Conservation (phyloP, 1,139 yeast genomes). For the Kodamaea arcana region DNA sequence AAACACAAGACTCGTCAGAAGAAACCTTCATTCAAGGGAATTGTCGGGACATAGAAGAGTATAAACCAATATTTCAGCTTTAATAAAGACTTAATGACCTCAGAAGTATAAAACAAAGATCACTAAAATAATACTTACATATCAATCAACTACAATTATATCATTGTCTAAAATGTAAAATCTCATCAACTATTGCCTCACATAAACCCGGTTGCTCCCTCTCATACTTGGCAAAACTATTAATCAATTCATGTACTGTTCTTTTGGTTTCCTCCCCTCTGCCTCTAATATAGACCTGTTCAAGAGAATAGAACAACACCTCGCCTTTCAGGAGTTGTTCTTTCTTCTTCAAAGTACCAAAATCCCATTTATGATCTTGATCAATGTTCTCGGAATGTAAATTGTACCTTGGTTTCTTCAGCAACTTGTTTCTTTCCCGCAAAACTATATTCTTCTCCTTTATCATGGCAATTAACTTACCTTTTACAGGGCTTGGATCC, state of each 20-base stretch:
- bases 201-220: conserved; percentile 56
- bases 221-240: conserved; percentile 43
- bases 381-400: background rate
- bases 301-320: conserved; percentile 36
- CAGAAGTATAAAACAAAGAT: no score
- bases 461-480: conserved; percentile 9
- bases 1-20: no score
- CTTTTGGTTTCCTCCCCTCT: conserved; percentile 40
- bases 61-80: no score
- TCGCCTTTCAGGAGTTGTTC: conserved; percentile 10
- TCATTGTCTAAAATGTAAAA: conserved; percentile 16
- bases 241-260: conserved; percentile 39
- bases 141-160: no score
- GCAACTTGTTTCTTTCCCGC: conserved; percentile 2
- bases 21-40: no score
- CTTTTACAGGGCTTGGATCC: conserved; percentile 3
- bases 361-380: conserved; percentile 8
- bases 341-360: conserved; percentile 5
- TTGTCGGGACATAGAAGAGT: no score
- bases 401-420: conserved; percentile 8
- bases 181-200: conserved; percentile 63
- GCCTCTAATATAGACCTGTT: conserved; percentile 48
- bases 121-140: no score
- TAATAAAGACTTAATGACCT: no score
- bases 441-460: conserved; percentile 5